Evolutionary conservation across 495 filamentous ascomycete species (phyloP), one percentile per base, ranked within the genome.

Genomic region (Delitschia confertaspora): DNA sequence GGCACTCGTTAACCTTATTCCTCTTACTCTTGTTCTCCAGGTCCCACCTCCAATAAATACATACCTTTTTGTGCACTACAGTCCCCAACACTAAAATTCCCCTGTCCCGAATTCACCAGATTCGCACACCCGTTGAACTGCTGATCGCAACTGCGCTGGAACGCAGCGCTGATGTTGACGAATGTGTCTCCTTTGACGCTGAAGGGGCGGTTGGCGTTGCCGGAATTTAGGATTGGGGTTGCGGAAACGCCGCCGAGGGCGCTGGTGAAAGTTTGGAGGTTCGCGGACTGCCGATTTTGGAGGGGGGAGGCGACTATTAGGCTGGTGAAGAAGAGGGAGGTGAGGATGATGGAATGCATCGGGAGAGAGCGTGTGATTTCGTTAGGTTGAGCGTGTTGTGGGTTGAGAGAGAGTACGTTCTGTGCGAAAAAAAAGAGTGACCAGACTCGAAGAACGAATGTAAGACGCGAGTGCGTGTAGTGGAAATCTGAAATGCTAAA

Each of bases 41-140:
- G n/a, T 16, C 44, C 23, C 26, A 17, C n/a, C n/a, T 7, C n/a
- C 11, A 14, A 6, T 11, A 24, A 18, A 3, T 2, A 45, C 53
- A 20, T 38, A 57, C 53, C 35, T 32, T 52, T 22, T 45, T 53
- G 48, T 2, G 14, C 40, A 8, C 9, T 3, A 27, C 53, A 52
- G 17, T 30, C 50, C 13, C n/a, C 13, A 17, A 56, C 52, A 18
- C 37, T 43, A 36, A 56, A 47, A 11, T 20, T 37, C 22, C 10
- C 22, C 16, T 36, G 38, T 11, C 54, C 54, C 8, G 40, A 45
- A 34, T 57, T 57, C 23, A 50, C 55, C 7, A 38, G 23, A 33
- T 55, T 52, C 11, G 46, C 51, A 38, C 56, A 59, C 1, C 43
- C 48, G 22, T 55, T 56, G 48, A 52, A 59, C 45, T 59, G 56